Evolutionary conservation across 805 yeast genomes (phyloP).

Genomic region (Starmerella vaccinii): DNA sequence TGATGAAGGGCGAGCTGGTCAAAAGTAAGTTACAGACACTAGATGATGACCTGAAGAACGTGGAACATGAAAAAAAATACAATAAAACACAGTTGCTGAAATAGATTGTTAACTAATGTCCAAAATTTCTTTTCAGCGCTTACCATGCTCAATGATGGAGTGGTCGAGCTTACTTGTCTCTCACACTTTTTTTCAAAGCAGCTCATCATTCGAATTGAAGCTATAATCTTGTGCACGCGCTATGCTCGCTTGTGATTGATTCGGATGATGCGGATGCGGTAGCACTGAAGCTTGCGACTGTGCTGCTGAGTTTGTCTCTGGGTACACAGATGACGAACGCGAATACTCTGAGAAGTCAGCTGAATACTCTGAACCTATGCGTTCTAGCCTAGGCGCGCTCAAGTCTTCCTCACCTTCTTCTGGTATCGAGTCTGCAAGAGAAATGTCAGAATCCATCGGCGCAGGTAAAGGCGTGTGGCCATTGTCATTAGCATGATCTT

Average conservation of each 20-base stretch:
- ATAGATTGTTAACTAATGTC: neutral
- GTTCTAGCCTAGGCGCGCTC: conserved; percentile 8
- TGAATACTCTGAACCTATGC: conserved; percentile 7
- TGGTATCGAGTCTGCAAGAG: neutral
- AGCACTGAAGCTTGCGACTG: conserved; percentile 14
- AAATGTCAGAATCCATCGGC: neutral
- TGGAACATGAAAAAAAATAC: neutral
- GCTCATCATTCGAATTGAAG: conserved; percentile 1
- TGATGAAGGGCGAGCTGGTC: no score
- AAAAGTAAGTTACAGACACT: neutral
- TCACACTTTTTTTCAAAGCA: neutral
- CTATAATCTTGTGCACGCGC: conserved; percentile 4
- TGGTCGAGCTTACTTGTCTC: neutral
- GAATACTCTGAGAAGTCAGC: conserved; percentile 14
- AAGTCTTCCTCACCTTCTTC: neutral
- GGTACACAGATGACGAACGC: conserved; percentile 17
- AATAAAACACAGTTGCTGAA: neutral
- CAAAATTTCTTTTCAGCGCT: neutral
- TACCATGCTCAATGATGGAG: no score
- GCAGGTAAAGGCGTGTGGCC: conserved; percentile 3
- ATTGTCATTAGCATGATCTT: neutral
- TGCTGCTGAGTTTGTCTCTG: conserved; percentile 17
- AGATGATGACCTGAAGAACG: neutral
- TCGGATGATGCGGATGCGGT: neutral
- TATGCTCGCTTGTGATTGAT: conserved; percentile 15